Percentiles rank a stretch among this genome's conserved stretches.
Conservation (phyloP, 345 rosid species). For the Pelargonium nanum region DNA sequence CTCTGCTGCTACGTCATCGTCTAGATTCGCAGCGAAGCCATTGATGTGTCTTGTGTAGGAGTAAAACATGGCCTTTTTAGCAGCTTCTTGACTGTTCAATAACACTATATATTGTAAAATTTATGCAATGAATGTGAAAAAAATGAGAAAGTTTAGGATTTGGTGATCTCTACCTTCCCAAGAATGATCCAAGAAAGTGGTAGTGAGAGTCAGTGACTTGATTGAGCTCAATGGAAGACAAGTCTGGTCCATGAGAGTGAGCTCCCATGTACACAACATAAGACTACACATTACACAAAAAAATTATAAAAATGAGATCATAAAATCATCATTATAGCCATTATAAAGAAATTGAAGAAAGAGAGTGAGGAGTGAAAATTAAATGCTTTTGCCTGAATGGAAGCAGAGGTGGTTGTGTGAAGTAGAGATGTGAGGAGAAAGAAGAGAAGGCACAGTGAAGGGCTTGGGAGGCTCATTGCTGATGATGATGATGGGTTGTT, state of each 20-base stretch:
- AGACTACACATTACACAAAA: slow-evolving; percentile 16
- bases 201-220: slow-evolving; percentile 44
- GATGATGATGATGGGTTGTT: no score
- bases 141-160: neutral
- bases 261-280: slow-evolving; percentile 74
- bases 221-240: slow-evolving; percentile 24
- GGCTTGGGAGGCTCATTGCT: no score
- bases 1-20: slow-evolving; percentile 39
- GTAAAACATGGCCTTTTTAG: slow-evolving; percentile 48
- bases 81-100: slow-evolving; percentile 31
- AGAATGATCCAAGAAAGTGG: slow-evolving; percentile 54
- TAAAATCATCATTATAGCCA: neutral
- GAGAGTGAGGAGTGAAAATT: neutral
- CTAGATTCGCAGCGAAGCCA: slow-evolving; percentile 69
- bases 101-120: neutral
- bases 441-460: no score
- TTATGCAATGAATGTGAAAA: neutral
- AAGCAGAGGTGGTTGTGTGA: slow-evolving; percentile 27
- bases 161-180: slow-evolving; percentile 37
- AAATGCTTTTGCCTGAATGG: slow-evolving; percentile 34
- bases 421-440: slow-evolving; percentile 15
- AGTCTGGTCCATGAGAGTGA: slow-evolving; percentile 41
- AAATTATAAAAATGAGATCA: neutral
- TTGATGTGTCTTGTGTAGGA: slow-evolving; percentile 73
- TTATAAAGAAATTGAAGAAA: neutral